These are phyloP conservation scores for Botrytis cinerea DNA, from an alignment of 2,329 filamentous ascomycete genomes.

Conservation along the genomic window DNA sequence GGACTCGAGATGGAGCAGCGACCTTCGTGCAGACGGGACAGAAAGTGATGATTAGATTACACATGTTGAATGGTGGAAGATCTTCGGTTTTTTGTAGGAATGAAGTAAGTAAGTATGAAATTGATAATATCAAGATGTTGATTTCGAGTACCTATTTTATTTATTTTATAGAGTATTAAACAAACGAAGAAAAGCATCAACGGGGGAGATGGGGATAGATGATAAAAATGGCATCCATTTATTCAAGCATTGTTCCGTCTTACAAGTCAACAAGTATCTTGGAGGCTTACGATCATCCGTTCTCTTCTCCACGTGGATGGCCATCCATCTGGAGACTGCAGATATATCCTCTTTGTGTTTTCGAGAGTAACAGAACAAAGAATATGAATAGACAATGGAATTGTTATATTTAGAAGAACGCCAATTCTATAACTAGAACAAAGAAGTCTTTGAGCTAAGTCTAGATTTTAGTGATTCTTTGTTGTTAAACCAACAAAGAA, in stretches of 20 bases:
- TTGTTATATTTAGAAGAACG: not conserved
- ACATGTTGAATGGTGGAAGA: not conserved
- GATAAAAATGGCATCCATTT: not conserved
- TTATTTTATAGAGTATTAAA: not conserved
- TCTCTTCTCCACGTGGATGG: not conserved
- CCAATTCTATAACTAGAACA: not conserved
- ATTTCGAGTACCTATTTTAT: not conserved
- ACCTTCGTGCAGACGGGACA: conserved; percentile 1
- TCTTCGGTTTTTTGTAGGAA: not conserved
- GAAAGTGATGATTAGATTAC: not conserved
- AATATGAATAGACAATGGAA: not conserved
- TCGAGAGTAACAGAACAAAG: not conserved
- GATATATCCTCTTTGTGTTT: not conserved
- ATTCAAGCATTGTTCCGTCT: conserved; percentile 11
- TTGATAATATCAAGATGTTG: not conserved
- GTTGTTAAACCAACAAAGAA: not conserved
- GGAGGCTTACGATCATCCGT: too few species aligned
- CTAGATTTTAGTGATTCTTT: not conserved
- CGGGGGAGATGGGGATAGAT: not conserved
- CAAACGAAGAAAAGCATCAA: not conserved
- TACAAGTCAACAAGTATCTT: not conserved
- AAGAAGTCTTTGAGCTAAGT: not conserved
- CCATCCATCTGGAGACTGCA: not conserved
- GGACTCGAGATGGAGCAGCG: not conserved
- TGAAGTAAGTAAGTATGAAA: not conserved